Evolutionary conservation across 768 basidiomycete genomes (phyloP).

Genomic region (Mycena albidolilacea): DNA sequence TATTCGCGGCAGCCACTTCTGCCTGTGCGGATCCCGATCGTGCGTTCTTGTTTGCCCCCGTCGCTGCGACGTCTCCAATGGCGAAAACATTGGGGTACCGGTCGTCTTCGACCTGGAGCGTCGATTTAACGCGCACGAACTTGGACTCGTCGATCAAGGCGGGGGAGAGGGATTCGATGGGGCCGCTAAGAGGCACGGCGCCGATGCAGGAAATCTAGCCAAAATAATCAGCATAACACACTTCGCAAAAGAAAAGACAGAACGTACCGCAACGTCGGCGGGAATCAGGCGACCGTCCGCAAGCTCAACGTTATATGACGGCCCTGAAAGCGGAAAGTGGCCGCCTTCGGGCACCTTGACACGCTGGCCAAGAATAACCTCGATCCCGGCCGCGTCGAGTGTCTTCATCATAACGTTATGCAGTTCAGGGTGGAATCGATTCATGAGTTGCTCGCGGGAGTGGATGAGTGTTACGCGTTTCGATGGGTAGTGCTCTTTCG

Average conservation of each 20-base stretch:
- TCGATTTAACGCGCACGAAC: conserved; percentile 44
- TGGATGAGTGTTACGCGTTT: conserved; percentile 64
- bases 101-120: conserved; percentile 45
- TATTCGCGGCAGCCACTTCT: conserved; percentile 57
- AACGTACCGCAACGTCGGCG: conserved; percentile 58
- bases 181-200: conserved; percentile 45
- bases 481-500: conserved; percentile 56
- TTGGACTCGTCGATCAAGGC: conserved; percentile 29
- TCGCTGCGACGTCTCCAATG: conserved; percentile 64
- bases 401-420: conserved; percentile 47
- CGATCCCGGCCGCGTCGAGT: conserved; percentile 53
- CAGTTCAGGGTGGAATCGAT: conserved; percentile 58
- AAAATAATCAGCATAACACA: neutral
- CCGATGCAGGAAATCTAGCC: conserved; percentile 49
- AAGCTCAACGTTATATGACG: conserved; percentile 50
- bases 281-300: conserved; percentile 54
- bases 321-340: conserved; percentile 47
- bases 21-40: conserved; percentile 56
- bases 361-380: conserved; percentile 57
- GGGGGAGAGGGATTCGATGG: conserved; percentile 44
- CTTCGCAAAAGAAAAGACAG: neutral
- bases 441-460: conserved; percentile 60
- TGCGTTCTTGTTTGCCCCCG: conserved; percentile 63
- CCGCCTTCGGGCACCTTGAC: conserved; percentile 47
- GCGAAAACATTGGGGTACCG: conserved; percentile 59